These are phyloP conservation scores for Chytridium lagenaria DNA, from an alignment of 371 early-diverging fungal genomes.

Conservation along the genomic window DNA sequence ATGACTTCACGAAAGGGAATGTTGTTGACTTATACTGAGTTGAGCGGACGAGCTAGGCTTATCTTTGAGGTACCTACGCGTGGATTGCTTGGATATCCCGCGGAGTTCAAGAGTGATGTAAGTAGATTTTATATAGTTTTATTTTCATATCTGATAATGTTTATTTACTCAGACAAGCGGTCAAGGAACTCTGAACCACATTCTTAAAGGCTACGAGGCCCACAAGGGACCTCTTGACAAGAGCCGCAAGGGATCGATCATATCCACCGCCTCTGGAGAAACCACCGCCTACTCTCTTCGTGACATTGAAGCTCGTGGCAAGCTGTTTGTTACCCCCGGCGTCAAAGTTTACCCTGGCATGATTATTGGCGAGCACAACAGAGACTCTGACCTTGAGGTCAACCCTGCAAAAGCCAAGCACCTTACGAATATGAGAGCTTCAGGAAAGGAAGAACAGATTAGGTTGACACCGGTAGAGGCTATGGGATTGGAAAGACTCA, in stretches of 20 bases:
- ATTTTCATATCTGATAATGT: no score
- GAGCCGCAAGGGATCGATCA: slow-evolving; percentile 71
- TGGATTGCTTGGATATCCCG: slow-evolving; percentile 75
- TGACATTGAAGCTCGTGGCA: slow-evolving; percentile 75
- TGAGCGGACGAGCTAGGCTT: slow-evolving; percentile 67
- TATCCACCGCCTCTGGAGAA: slow-evolving; percentile 69
- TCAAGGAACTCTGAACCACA: slow-evolving; percentile 70
- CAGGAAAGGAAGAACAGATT: slow-evolving; percentile 75
- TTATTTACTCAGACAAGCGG: slow-evolving; percentile 54
- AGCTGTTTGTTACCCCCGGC: slow-evolving; percentile 73
- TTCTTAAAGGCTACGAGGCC: slow-evolving; percentile 68
- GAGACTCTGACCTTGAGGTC: slow-evolving; percentile 73
- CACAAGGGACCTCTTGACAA: slow-evolving; percentile 72
- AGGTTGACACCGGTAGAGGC: slow-evolving; percentile 68
- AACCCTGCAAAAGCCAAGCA: slow-evolving; percentile 81
- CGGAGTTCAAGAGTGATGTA: slow-evolving; percentile 82
- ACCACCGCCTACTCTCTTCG: slow-evolving; percentile 74
- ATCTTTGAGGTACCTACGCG: slow-evolving; percentile 78
- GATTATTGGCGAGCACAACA: slow-evolving; percentile 80
- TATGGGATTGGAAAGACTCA: slow-evolving; percentile 73
- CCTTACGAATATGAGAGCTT: slow-evolving; percentile 74
- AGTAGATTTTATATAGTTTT: slow-evolving; percentile 43
- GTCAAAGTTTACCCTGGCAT: slow-evolving; percentile 78
- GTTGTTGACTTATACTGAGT: slow-evolving; percentile 69
- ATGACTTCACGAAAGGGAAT: slow-evolving; percentile 77